A percentile compares a stretch with the other conserved stretches of the same genome.
Evolutionary conservation across 805 yeast species (phyloP).

Genomic region (Starmera dryadoides): DNA sequence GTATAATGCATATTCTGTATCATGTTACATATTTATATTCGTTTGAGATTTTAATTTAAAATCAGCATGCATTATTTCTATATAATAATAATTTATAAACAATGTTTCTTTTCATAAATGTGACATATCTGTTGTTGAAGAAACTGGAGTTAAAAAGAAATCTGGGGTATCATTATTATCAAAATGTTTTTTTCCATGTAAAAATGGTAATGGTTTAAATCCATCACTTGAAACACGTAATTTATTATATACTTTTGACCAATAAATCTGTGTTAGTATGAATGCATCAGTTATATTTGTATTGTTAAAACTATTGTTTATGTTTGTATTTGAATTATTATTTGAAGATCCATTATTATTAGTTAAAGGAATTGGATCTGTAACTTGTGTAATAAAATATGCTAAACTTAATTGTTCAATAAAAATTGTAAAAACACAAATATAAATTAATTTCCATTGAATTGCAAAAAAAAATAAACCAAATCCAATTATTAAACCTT

Average conservation of each 20-base stretch:
- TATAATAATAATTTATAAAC: no score
- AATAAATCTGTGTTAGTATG: slow-evolving; percentile 11
- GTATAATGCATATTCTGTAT: no score
- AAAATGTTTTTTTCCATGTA: slow-evolving; percentile 1
- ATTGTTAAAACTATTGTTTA: no score
- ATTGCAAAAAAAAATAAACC: slow-evolving; percentile 7
- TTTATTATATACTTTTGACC: slow-evolving; percentile 6
- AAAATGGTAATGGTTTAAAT: slow-evolving; percentile 8
- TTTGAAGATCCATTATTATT: no score
- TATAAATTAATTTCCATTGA: slow-evolving; percentile 2
- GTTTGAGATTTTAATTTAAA: no score
- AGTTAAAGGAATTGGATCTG: slow-evolving; percentile 15
- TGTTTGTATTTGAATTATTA: no score
- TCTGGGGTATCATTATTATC: background rate
- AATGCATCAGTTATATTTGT: slow-evolving; percentile 11
- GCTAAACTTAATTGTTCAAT: slow-evolving; percentile 12
- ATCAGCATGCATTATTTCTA: no score
- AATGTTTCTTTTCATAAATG: no score
- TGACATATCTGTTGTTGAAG: background rate
- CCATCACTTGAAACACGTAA: slow-evolving; percentile 7
- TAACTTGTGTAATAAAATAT: slow-evolving; percentile 8
- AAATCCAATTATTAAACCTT: slow-evolving; percentile 12
- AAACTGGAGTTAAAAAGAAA: slow-evolving; percentile 2
- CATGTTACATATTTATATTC: no score
- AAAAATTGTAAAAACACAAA: slow-evolving; percentile 7